Conservation (phyloP, 495 filamentous ascomycete genomes). For the Daldinia grandis region DNA sequence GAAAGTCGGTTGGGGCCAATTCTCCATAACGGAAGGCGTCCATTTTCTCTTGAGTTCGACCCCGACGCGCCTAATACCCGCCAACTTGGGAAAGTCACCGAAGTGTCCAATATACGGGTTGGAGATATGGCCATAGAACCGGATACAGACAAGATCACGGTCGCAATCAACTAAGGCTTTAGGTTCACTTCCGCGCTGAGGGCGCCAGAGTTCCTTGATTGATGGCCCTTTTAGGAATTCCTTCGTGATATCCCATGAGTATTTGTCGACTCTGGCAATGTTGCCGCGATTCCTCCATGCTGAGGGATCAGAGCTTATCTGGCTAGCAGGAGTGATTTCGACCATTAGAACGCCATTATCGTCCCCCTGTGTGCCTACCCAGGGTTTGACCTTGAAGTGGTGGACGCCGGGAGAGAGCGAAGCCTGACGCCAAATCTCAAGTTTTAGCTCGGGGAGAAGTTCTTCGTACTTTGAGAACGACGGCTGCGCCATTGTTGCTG, state of each 20-base stretch:
- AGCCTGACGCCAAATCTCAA: constrained; percentile 25
- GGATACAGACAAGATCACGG: constrained; percentile 6
- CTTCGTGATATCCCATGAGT: background rate
- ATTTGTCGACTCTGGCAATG: background rate
- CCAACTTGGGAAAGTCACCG: background rate
- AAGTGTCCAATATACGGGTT: background rate
- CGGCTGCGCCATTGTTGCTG: background rate
- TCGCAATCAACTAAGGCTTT: background rate
- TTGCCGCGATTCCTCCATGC: constrained; percentile 4
- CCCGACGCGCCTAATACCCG: background rate
- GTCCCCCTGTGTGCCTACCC: background rate
- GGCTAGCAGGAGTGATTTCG: background rate
- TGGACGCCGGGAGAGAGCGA: constrained; percentile 10
- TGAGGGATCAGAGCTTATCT: background rate
- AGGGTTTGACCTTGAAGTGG: background rate
- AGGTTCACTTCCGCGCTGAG: background rate
- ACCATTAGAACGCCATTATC: background rate
- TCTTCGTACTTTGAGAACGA: background rate
- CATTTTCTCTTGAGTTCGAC: background rate
- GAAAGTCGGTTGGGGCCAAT: background rate
- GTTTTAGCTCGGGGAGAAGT: constrained; percentile 23
- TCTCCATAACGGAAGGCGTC: background rate
- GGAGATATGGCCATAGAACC: background rate
- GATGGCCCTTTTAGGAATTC: background rate
- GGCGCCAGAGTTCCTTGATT: background rate